Conservation (phyloP, 2,329 filamentous ascomycete genomes). For the Nothophaeocryptopus gaeumannii region DNA sequence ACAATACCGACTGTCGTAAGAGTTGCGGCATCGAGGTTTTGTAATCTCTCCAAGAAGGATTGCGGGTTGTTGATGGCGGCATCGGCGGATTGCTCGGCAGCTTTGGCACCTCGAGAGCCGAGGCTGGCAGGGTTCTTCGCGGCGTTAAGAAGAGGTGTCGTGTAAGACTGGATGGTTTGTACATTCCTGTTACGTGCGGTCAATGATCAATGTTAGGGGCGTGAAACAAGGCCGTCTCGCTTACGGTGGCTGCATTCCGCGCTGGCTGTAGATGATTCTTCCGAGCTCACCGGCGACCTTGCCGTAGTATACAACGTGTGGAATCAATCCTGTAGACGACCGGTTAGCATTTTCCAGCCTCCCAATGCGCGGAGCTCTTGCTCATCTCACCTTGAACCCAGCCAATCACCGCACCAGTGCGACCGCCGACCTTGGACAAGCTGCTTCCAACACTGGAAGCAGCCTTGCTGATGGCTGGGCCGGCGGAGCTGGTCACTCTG, state of each 20-base stretch:
- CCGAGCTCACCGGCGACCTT: slow-evolving; percentile 82
- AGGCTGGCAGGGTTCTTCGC: slow-evolving; percentile 66
- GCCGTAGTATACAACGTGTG: slow-evolving; percentile 86
- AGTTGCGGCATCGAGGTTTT: slow-evolving; percentile 70
- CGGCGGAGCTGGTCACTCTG: slow-evolving; percentile 75
- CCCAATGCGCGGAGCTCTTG: neutral
- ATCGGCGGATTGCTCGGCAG: slow-evolving; percentile 42
- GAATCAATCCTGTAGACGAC: slow-evolving; percentile 69
- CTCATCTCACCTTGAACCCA: slow-evolving; percentile 75
- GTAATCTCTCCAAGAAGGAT: slow-evolving; percentile 56
- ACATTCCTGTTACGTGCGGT: slow-evolving; percentile 56
- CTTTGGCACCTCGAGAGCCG: slow-evolving; percentile 38
- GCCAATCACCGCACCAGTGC: slow-evolving; percentile 72
- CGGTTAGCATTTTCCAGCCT: slow-evolving; percentile 2
- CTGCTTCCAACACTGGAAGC: slow-evolving; percentile 65
- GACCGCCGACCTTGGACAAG: slow-evolving; percentile 75
- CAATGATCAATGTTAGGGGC: too few relatives aligned
- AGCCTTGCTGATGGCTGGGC: slow-evolving; percentile 70
- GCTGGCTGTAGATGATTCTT: slow-evolving; percentile 81
- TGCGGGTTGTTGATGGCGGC: slow-evolving; percentile 57
- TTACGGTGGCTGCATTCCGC: slow-evolving; percentile 95
- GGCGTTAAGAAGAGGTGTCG: slow-evolving; percentile 69
- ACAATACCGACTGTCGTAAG: slow-evolving; percentile 73
- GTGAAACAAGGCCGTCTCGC: slow-evolving; percentile 34
- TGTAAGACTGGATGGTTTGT: slow-evolving; percentile 81